Conservation (phyloP, 2,329 filamentous ascomycete genomes). For the Sclerotinia glacialis region DNA sequence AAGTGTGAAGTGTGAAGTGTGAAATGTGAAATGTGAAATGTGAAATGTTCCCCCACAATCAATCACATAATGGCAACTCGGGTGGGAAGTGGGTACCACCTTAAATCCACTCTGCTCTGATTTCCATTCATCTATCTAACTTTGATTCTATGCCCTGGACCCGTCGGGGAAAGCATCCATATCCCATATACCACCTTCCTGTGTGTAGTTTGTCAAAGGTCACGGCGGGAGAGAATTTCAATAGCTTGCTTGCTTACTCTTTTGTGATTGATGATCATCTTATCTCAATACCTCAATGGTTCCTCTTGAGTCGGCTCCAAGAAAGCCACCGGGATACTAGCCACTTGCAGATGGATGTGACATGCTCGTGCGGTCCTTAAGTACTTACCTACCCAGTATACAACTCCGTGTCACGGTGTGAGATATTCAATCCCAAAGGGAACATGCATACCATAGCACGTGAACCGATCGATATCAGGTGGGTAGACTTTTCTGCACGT, state of each 20-base stretch:
- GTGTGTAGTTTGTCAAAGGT: too few relatives aligned
- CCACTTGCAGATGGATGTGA: background rate
- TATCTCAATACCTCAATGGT: background rate
- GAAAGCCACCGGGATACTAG: background rate
- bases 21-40: too few relatives aligned
- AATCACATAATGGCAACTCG: conserved; percentile 1
- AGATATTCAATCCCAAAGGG: background rate
- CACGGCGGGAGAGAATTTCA: background rate
- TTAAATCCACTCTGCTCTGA: background rate
- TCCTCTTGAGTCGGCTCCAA: background rate
- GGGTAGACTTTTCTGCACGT: background rate
- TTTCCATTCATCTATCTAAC: too few relatives aligned
- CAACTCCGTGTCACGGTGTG: background rate
- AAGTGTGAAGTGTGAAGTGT: background rate
- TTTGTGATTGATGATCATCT: background rate
- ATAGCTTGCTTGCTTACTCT: background rate
- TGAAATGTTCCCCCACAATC: too few relatives aligned
- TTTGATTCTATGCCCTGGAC: background rate
- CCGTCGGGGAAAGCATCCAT: background rate
- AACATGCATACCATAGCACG: background rate
- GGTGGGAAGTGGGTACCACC: background rate
- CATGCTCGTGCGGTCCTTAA: background rate
- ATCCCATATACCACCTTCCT: background rate
- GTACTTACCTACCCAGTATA: background rate
- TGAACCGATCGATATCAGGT: background rate